Evolutionary conservation across 139 green algal genomes (phyloP).

Genomic region (Zygnema cylindricum): DNA sequence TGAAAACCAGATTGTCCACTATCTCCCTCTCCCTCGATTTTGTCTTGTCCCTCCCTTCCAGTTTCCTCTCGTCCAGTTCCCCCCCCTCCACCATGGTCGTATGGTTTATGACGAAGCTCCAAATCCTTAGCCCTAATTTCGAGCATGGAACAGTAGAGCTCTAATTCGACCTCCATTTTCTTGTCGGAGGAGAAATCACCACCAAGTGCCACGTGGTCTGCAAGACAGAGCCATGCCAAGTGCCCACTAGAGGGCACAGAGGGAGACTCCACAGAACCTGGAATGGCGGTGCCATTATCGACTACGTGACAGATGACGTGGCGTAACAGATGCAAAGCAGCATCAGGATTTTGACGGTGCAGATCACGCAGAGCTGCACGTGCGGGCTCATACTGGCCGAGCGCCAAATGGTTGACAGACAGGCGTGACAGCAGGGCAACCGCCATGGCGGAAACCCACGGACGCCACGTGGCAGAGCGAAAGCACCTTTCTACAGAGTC

Average conservation of each 20-base stretch:
- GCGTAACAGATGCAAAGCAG: not conserved
- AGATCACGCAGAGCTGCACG: conserved; percentile 25
- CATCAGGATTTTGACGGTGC: not conserved
- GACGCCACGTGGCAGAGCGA: too few relatives aligned
- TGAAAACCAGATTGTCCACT: not conserved
- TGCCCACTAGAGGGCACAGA: conserved; percentile 22
- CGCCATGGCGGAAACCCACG: conserved; percentile 9
- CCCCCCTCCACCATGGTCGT: conserved; percentile 12
- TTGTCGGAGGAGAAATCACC: not conserved
- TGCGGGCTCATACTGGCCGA: conserved; percentile 22
- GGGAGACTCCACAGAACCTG: conserved; percentile 3
- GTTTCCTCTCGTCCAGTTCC: not conserved
- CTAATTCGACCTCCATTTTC: conserved; percentile 18
- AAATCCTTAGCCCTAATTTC: not conserved
- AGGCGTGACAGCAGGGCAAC: not conserved
- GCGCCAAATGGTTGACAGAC: not conserved
- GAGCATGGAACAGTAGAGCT: conserved; percentile 6
- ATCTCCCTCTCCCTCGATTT: not conserved
- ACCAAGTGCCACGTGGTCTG: conserved; percentile 18
- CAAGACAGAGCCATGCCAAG: conserved; percentile 35
- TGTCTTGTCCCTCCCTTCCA: not conserved
- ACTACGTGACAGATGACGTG: not conserved
- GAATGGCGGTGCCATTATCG: not conserved
- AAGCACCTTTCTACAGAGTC: too few relatives aligned
- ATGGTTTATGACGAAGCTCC: conserved; percentile 9